Evolutionary conservation across 106 monocot species (phyloP).

Genomic region (Gastrodia elata): DNA sequence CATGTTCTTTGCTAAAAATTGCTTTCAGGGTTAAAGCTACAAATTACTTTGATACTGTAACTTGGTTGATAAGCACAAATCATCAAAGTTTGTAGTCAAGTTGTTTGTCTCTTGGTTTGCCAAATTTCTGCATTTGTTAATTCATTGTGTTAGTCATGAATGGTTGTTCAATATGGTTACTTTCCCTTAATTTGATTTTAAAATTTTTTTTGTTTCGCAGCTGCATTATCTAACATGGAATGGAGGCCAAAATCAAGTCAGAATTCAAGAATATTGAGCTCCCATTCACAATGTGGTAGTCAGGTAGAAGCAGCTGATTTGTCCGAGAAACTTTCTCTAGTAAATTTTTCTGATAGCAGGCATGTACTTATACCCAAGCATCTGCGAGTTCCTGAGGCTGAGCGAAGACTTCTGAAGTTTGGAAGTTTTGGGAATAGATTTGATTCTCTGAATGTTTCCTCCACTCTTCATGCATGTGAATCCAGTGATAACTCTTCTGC

Average conservation of each 20-base stretch:
- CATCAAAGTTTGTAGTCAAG: too few species aligned
- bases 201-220: not conserved
- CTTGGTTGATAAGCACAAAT: too few species aligned
- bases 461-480: not conserved
- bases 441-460: not conserved
- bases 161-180: not conserved
- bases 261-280: not conserved
- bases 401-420: not conserved
- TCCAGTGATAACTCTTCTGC: not conserved
- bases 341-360: not conserved
- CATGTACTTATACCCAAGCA: not conserved
- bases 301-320: slow-evolving; percentile 1
- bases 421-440: not conserved
- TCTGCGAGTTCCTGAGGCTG: not conserved
- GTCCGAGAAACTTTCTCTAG: not conserved
- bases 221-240: not conserved
- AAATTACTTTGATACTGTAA: too few species aligned
- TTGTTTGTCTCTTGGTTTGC: too few species aligned
- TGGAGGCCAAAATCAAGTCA: slow-evolving; percentile 4
- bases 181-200: not conserved
- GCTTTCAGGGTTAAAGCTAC: too few species aligned
- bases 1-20: too few species aligned
- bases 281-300: not conserved
- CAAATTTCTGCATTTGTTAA: too few species aligned
- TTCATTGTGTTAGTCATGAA: too few species aligned